These are phyloP conservation scores for Epichloe amarillans DNA, from an alignment of 2,329 filamentous ascomycete genomes.

Conservation along the genomic window DNA sequence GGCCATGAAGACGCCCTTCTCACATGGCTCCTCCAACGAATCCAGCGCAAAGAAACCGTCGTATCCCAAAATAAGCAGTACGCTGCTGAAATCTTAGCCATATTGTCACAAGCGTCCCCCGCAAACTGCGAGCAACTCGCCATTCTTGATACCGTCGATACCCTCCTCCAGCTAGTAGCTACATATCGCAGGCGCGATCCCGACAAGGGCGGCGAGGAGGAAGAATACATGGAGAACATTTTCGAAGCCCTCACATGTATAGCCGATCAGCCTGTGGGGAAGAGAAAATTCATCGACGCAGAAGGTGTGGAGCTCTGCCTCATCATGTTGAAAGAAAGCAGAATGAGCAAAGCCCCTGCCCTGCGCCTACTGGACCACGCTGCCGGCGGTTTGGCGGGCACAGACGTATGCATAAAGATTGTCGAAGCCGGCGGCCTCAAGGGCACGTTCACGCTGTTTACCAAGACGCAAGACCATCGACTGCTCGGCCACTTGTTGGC, in stretches of 20 bases:
- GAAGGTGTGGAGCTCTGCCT: constrained; percentile 86
- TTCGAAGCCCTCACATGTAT: constrained; percentile 79
- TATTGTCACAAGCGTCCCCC: constrained; percentile 66
- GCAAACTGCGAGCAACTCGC: constrained; percentile 52
- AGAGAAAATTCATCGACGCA: constrained; percentile 69
- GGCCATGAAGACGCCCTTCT: constrained; percentile 56
- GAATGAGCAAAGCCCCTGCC: constrained; percentile 65
- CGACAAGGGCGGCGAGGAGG: constrained; percentile 71
- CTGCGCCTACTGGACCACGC: constrained; percentile 79
- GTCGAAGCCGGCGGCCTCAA: constrained; percentile 79
- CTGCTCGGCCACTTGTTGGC: constrained; percentile 69
- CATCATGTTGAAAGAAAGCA: constrained; percentile 84
- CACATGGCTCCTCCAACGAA: constrained; percentile 64
- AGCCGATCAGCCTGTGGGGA: constrained; percentile 61
- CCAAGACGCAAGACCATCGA: constrained; percentile 61
- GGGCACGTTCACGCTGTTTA: constrained; percentile 73
- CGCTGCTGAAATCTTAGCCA: constrained; percentile 79
- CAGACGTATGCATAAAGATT: constrained; percentile 56
- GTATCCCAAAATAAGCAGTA: constrained; percentile 93
- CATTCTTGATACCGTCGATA: constrained; percentile 58
- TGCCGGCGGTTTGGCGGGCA: constrained; percentile 33
- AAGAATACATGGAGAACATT: constrained; percentile 88
- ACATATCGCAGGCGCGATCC: constrained; percentile 80
- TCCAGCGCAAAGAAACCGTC: constrained; percentile 51
- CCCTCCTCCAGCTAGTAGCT: constrained; percentile 69